phyloP scores from a whole-genome alignment of 2,329 filamentous ascomycete genomes.

The Metarhizium brunneum region DNA sequence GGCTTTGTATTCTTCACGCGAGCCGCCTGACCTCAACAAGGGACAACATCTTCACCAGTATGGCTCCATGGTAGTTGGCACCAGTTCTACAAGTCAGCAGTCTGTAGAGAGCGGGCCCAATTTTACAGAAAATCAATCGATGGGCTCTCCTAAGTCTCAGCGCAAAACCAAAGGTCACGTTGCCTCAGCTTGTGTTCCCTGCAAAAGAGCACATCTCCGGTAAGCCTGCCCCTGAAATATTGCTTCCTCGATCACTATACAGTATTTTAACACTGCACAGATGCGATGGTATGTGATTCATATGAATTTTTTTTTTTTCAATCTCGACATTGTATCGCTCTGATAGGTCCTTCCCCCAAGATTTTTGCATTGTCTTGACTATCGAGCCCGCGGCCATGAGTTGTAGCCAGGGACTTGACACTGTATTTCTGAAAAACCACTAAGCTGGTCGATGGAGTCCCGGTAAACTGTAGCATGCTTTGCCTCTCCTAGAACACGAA shows the following conservation, averaged over 20 bases:
- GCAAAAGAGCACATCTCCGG: conserved; percentile 74
- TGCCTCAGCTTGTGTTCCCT: conserved; percentile 76
- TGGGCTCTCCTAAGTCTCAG: conserved; percentile 50
- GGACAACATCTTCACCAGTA: conserved; percentile 11
- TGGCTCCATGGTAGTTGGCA: conserved; percentile 9
- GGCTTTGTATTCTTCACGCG: conserved; percentile 16
- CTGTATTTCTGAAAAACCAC: too few relatives aligned
- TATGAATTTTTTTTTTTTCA: neutral
- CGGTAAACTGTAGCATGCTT: too few relatives aligned
- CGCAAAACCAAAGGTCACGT: conserved; percentile 73
- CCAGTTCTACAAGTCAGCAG: conserved; percentile 12
- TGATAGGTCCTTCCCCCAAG: neutral
- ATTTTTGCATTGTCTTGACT: neutral
- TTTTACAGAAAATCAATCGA: conserved; percentile 35
- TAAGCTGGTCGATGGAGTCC: too few relatives aligned
- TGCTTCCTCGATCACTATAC: neutral
- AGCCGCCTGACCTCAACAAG: conserved; percentile 6
- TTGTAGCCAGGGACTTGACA: too few relatives aligned
- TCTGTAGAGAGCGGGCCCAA: conserved; percentile 21
- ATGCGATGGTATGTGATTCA: conserved; percentile 52
- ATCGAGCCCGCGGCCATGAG: too few relatives aligned
- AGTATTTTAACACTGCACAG: conserved; percentile 22
- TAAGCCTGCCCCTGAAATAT: conserved; percentile 21
- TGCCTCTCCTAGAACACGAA: too few relatives aligned
- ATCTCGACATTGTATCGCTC: neutral